Evolutionary conservation across 2,329 filamentous ascomycete genomes (phyloP), one percentile per base, ranked within the genome.

Genomic region (Xylaria sp.): DNA sequence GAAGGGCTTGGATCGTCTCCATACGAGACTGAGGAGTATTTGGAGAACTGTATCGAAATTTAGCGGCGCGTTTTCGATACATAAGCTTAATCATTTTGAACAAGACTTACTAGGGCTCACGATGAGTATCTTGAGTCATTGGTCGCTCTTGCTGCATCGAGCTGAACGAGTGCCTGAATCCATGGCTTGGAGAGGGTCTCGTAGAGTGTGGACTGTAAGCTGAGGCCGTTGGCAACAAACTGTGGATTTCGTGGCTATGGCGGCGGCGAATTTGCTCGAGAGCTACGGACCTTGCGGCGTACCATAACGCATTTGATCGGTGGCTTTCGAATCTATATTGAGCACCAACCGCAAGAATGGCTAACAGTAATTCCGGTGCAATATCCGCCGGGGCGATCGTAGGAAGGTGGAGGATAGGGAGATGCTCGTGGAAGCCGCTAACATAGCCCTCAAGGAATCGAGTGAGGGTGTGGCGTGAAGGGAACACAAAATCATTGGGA

Each of bases 371-470:
- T 77, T 93, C 91, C 0, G 90, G 87, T 0, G 90, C 88, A n/a
- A 89, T 85, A n/a, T 89, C 87, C 8, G 86, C 86, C 0, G 90
- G 86, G 1, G 85, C 84, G 56, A 93, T 83, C 0, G 90, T 92
- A 0, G 91, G 88, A 5, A 92, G 81, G 76, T 94, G 91, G 34
- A 93, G 81, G 69, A 93, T 85, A 0, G 86, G 86, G 0, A 87
- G 76, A 69, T 87, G 84, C 62, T 87, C 85, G 65, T 88, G 85
- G 67, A 93, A 92, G 0, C 90, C 90, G 67, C 86, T 88, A 63
- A 92, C 87, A 73, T 92, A 93, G 1, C 90, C 90, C 67, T 91
- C 90, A 39, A 93, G 80, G 70, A 92, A 93, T 41, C 91, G 82
- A 2, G 89, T 90, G 34, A 93, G 78, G 0, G 91, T 91, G 72